These are phyloP conservation scores for Cladophialophora psammophila DNA, from an alignment of 2,329 filamentous ascomycete genomes.

Conservation along the genomic window DNA sequence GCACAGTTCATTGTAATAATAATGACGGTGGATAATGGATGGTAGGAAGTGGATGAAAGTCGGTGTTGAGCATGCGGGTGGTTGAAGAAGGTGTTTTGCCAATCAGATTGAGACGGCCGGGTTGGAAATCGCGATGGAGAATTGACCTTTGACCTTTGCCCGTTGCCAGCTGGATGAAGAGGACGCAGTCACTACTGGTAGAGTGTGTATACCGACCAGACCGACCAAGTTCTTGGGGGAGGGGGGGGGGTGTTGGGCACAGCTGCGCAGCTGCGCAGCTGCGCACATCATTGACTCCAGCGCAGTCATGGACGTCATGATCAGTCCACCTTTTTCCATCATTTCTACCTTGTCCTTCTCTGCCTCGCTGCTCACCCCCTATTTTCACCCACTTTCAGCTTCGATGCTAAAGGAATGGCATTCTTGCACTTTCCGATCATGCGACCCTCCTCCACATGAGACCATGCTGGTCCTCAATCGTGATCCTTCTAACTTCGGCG, in stretches of 20 bases:
- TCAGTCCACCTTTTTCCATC: background rate
- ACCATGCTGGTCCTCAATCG: background rate
- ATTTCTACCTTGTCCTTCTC: background rate
- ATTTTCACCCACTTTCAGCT: background rate
- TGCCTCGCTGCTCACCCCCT: no score
- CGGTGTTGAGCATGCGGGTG: background rate
- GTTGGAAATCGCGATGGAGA: background rate
- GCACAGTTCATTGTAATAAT: background rate
- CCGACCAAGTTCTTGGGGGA: no score
- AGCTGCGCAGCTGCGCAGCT: slow-evolving; percentile 3
- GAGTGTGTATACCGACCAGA: no score
- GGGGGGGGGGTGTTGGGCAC: background rate
- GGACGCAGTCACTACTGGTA: no score
- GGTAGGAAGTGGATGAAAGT: background rate
- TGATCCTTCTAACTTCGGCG: background rate
- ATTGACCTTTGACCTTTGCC: background rate
- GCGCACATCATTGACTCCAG: background rate
- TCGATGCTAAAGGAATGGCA: background rate
- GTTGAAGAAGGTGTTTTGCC: background rate
- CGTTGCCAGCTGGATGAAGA: background rate
- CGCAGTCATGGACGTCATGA: background rate
- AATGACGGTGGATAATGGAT: background rate
- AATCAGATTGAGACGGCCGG: background rate
- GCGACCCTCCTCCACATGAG: background rate
- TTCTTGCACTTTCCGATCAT: slow-evolving; percentile 7